Percentiles rank a stretch among this genome's conserved stretches.
Conservation (phyloP, 257 asterid species). For the Solanum chiquidenum region DNA sequence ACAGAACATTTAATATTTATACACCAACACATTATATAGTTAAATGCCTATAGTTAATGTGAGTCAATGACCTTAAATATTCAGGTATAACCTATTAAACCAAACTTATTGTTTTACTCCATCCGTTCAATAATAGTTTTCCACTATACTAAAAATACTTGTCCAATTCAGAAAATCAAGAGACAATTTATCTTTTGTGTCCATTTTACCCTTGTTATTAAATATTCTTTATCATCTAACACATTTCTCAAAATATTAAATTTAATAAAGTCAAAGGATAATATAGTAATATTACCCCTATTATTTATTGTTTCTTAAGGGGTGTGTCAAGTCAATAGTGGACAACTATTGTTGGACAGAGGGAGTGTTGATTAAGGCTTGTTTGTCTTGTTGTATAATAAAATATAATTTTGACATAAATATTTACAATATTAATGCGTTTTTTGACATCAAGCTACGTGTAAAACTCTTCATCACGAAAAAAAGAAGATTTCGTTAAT, state of each 20-base stretch:
- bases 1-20: background rate
- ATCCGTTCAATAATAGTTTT: too few species aligned
- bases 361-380: background rate
- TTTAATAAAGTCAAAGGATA: too few species aligned
- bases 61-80: background rate
- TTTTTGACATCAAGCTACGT: background rate
- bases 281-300: too few species aligned
- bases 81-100: background rate
- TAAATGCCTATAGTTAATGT: background rate
- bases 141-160: too few species aligned
- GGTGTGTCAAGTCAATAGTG: too few species aligned
- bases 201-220: too few species aligned
- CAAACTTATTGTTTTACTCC: background rate
- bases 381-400: background rate
- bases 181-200: too few species aligned
- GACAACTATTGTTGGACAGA: too few species aligned
- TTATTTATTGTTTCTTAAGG: too few species aligned
- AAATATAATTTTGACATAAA: background rate
- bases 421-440: background rate
- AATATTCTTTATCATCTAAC: too few species aligned
- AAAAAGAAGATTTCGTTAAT: background rate
- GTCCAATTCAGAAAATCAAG: too few species aligned
- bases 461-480: background rate
- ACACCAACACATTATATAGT: background rate
- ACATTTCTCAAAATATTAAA: too few species aligned